Conservation (phyloP, 345 rosid species). For the Xanthoceras sorbifolium region DNA sequence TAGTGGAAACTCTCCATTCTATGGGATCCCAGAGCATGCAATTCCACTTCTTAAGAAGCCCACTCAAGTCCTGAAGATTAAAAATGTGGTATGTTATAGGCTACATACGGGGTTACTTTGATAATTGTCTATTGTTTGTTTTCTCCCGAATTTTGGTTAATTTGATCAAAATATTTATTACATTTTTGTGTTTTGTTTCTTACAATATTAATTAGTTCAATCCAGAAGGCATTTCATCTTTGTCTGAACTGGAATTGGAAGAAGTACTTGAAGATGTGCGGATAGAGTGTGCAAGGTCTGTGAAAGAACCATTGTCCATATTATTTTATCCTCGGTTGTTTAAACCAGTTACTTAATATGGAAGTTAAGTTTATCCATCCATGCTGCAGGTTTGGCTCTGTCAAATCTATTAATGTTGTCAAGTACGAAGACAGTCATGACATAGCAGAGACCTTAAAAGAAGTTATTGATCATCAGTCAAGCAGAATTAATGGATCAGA, state of each 20-base stretch:
- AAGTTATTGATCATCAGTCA: slow-evolving; percentile 10
- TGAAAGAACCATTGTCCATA: slow-evolving; percentile 24
- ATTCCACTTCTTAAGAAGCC: slow-evolving; percentile 84
- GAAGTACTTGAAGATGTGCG: slow-evolving; percentile 85
- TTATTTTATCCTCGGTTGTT: slow-evolving; percentile 8
- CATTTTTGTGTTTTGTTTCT: slow-evolving; percentile 3
- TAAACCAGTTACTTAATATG: slow-evolving; percentile 15
- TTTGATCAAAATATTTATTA: slow-evolving; percentile 3
- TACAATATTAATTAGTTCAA: slow-evolving; percentile 51
- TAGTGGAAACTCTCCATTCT: slow-evolving; percentile 44
- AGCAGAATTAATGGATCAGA: slow-evolving; percentile 17
- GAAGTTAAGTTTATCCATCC: slow-evolving; percentile 14
- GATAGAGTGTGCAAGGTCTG: slow-evolving; percentile 82
- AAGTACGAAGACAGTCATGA: slow-evolving; percentile 34
- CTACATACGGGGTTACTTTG: not conserved
- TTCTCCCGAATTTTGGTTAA: not conserved
- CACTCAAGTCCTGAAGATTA: slow-evolving; percentile 71
- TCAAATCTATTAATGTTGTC: slow-evolving; percentile 70
- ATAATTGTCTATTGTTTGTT: not conserved
- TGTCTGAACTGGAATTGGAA: slow-evolving; percentile 62
- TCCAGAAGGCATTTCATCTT: slow-evolving; percentile 47
- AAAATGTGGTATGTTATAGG: slow-evolving; percentile 66
- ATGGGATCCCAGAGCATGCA: slow-evolving; percentile 69
- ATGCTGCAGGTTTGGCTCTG: slow-evolving; percentile 83
- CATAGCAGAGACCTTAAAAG: slow-evolving; percentile 23